Base-by-base conservation (phyloP, 2,329 filamentous ascomycete genomes). In the Aschersonia sp. region DNA sequence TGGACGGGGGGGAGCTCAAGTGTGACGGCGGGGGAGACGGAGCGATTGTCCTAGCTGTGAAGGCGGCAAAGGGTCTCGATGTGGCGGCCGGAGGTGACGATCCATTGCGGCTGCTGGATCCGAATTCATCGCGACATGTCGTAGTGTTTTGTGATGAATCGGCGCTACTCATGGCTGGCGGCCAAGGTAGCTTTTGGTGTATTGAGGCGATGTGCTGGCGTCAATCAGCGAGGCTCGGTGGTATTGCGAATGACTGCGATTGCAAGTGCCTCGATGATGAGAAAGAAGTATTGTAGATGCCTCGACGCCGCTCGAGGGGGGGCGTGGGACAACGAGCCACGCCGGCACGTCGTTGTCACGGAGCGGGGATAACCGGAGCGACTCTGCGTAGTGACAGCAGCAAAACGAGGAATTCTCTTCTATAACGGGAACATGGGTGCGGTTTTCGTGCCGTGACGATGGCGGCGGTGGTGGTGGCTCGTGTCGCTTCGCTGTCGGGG, bases 21-120 rank as follows among this genome's bases (percentile, higher is more conserved):
- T 57, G 51, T 30, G 54, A 50, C 32, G 54, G 49, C 4, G 56
- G 52, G 46, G 58, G 73, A 22, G 72, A 66, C 5, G 61, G 57
- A 41, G 56, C 54, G 53, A 60, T 58, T 41, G 60, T 59, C 44
- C 53, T 55, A 29, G 58, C 48, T 44, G 53, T 57, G 30, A 60
- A 59, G 43, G 54, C 52, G 35, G 55, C 47, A 47, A 54, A 51
- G 45, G 55, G 50, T 12, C 8, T 37, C 12, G 35, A 12, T 4
- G 8, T 37, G 5, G 35, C 35, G 35, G 12, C 35, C 35, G 35
- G 35, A 37, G 35, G 55, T 47, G 44, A 55, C 32, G 40, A 50
- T 29, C 49, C 49, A 48, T 47, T 45, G 45, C 44, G 37, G 41
- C 11, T 48, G 43, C 6, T 43, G 43, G 31, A 22, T 41, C n/a